These are phyloP conservation scores for Luvunga scandens DNA, from an alignment of 345 rosid genomes.

Conservation along the genomic window DNA sequence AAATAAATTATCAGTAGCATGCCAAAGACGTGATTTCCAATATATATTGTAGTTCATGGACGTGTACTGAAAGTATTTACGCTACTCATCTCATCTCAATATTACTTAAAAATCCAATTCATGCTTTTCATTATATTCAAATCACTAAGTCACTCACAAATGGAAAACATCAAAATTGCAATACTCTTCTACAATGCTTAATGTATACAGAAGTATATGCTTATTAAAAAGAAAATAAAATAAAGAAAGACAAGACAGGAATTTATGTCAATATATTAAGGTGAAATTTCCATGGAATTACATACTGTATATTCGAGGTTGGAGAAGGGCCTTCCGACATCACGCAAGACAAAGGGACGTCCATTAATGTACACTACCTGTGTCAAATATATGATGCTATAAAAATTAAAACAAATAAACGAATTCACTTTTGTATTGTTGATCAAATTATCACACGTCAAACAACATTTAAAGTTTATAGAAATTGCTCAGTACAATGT, in stretches of 20 bases:
- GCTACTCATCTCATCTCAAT: background rate
- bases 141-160: background rate
- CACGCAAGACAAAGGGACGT: constrained; percentile 96
- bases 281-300: constrained; percentile 13
- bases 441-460: constrained; percentile 4
- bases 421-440: constrained; percentile 4
- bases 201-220: background rate
- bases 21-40: background rate
- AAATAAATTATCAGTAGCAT: background rate
- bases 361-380: constrained; percentile 94
- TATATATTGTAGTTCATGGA: background rate
- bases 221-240: background rate
- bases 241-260: background rate
- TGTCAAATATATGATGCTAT: constrained; percentile 21
- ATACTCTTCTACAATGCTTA: too few species aligned
- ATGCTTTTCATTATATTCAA: background rate
- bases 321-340: constrained; percentile 91
- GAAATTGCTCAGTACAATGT: background rate
- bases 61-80: background rate
- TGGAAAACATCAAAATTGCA: background rate
- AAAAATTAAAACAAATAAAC: constrained; percentile 14
- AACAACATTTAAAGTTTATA: background rate
- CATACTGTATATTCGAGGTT: constrained; percentile 97
- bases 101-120: background rate
- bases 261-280: background rate